phyloP scores from a whole-genome alignment of 345 rosid species.

The Boechera stricta region DNA sequence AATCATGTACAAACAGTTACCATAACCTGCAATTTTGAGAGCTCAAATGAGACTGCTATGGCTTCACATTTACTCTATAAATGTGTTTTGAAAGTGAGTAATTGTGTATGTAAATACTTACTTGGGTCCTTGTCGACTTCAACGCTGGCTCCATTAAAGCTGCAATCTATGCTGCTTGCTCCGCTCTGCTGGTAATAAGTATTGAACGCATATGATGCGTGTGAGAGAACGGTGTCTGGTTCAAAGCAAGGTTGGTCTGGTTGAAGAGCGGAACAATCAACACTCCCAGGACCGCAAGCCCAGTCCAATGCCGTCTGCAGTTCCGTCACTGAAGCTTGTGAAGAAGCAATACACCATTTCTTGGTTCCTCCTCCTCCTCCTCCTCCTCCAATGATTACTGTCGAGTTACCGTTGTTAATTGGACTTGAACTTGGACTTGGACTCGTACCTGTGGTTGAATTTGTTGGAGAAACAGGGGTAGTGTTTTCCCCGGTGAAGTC shows the following conservation, averaged over 20 bases:
- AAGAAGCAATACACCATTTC: conserved; percentile 88
- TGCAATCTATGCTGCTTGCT: conserved; percentile 74
- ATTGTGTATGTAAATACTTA: conserved; percentile 45
- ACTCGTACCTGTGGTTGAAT: conserved; percentile 54
- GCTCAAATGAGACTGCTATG: conserved; percentile 2
- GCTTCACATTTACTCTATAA: conserved; percentile 24
- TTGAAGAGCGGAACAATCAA: conserved; percentile 91
- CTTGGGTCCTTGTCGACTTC: conserved; percentile 93
- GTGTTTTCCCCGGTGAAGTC: conserved; percentile 78
- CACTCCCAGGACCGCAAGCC: conserved; percentile 93
- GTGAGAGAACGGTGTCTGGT: conserved; percentile 84
- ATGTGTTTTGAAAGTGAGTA: not conserved
- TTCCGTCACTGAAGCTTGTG: conserved; percentile 65
- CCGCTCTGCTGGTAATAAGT: conserved; percentile 89
- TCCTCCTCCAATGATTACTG: conserved; percentile 36
- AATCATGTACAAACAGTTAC: conserved; percentile 63
- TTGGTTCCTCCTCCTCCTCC: conserved; percentile 23
- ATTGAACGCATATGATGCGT: conserved; percentile 89
- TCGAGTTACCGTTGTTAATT: conserved; percentile 26
- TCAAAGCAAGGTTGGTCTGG: conserved; percentile 94
- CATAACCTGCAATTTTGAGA: conserved; percentile 58
- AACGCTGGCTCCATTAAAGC: conserved; percentile 78
- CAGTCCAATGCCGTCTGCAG: conserved; percentile 83
- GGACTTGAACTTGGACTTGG: conserved; percentile 51
- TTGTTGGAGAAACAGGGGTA: conserved; percentile 49